Percentiles rank a stretch among this genome's conserved stretches.
These are phyloP conservation scores for Lasiosphaeria hispida DNA, from an alignment of 495 filamentous ascomycete genomes.

Conservation along the genomic window DNA sequence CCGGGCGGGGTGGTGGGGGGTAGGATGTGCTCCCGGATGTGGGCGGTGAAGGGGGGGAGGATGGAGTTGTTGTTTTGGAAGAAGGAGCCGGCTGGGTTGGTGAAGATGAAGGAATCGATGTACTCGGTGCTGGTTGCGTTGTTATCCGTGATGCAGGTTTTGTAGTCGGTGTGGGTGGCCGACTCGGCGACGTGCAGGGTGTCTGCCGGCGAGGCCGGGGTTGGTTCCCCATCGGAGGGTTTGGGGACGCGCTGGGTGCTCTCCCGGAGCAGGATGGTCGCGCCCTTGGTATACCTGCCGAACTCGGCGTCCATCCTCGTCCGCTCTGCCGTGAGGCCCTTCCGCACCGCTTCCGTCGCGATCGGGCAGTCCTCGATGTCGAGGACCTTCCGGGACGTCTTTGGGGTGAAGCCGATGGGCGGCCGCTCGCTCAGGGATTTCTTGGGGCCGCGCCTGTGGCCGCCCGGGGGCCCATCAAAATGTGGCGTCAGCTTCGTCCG, in stretches of 20 bases:
- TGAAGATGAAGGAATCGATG: slow-evolving; percentile 79
- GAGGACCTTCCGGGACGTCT: slow-evolving; percentile 66
- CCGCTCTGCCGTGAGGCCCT: slow-evolving; percentile 72
- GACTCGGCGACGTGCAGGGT: slow-evolving; percentile 32
- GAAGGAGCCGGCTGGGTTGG: slow-evolving; percentile 87
- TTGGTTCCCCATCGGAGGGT: slow-evolving; percentile 22
- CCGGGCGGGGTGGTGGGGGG: slow-evolving; percentile 34
- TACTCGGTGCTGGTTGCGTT: slow-evolving; percentile 82
- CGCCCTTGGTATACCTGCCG: slow-evolving; percentile 70
- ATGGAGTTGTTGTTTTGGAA: slow-evolving; percentile 99
- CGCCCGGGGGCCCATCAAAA: slow-evolving; percentile 68
- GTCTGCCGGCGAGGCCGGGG: slow-evolving; percentile 15
- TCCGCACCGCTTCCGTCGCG: slow-evolving; percentile 77
- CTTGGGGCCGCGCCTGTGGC: slow-evolving; percentile 37
- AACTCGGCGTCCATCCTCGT: slow-evolving; percentile 67
- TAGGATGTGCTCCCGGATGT: slow-evolving; percentile 80
- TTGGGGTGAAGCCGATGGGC: slow-evolving; percentile 86
- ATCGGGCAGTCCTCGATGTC: slow-evolving; percentile 99
- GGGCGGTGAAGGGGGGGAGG: slow-evolving; percentile 82
- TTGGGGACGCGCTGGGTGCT: slow-evolving; percentile 70
- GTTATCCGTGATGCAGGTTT: slow-evolving; percentile 80
- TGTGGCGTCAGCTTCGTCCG: slow-evolving; percentile 96
- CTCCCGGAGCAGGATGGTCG: slow-evolving; percentile 86
- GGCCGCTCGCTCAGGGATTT: slow-evolving; percentile 56
- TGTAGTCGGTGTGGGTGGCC: slow-evolving; percentile 63